These are phyloP conservation scores for Zopfochytrium polystomum DNA, from an alignment of 371 early-diverging fungal genomes.

Conservation along the genomic window DNA sequence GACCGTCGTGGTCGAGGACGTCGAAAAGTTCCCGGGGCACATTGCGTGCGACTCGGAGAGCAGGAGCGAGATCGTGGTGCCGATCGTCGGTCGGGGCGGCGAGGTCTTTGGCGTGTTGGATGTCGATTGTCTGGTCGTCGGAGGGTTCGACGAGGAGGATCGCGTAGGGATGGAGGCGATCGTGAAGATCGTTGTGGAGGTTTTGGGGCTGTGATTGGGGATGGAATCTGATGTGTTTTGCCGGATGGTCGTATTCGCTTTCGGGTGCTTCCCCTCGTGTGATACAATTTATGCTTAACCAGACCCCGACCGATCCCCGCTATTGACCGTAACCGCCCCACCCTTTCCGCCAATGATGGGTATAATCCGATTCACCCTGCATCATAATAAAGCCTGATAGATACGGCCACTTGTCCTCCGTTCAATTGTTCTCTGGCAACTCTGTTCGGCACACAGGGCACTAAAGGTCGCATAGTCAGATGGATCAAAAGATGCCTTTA, in stretches of 20 bases:
- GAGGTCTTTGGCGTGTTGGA: constrained; percentile 77
- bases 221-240: too few species aligned
- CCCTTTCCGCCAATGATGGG: too few species aligned
- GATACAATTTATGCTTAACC: too few species aligned
- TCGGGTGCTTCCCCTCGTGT: too few species aligned
- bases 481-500: not conserved
- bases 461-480: too few species aligned
- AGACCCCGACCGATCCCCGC: too few species aligned
- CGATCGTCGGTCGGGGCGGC: constrained; percentile 57
- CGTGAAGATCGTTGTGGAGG: constrained; percentile 34
- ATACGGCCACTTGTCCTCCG: too few species aligned
- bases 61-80: constrained; percentile 87
- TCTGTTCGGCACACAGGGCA: constrained; percentile 24
- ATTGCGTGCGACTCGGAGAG: constrained; percentile 89
- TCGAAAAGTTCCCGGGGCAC: constrained; percentile 83
- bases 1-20: constrained; percentile 70
- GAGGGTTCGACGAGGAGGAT: constrained; percentile 78
- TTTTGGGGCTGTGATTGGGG: constrained; percentile 3
- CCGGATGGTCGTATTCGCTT: too few species aligned
- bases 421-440: too few species aligned
- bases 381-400: too few species aligned
- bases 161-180: constrained; percentile 67
- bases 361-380: too few species aligned
- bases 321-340: too few species aligned
- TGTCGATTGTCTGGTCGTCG: constrained; percentile 71